Conservation (phyloP, 1,139 yeast species). For the Candida tropicalis region DNA sequence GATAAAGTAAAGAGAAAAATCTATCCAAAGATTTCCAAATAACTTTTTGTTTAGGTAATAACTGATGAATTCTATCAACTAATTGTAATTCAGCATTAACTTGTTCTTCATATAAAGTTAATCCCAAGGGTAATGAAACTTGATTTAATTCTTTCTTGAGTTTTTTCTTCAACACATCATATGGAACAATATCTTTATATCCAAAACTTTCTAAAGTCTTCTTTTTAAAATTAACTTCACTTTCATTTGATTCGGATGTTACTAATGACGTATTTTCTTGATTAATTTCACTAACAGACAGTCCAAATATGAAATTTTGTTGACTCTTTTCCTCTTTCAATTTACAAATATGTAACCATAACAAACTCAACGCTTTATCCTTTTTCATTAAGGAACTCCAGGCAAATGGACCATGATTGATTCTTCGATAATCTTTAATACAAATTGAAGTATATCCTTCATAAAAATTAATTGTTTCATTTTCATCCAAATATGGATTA, state of each 20-base stretch:
- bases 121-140: constrained; percentile 28
- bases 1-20: constrained; percentile 35
- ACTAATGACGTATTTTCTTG: constrained; percentile 29
- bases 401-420: constrained; percentile 52
- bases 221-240: constrained; percentile 28
- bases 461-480: constrained; percentile 42
- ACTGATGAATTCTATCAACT: constrained; percentile 32
- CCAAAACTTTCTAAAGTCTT: constrained; percentile 40
- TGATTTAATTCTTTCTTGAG: constrained; percentile 20
- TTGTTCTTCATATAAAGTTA: constrained; percentile 32
- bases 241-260: constrained; percentile 17
- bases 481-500: constrained; percentile 27
- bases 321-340: constrained; percentile 25
- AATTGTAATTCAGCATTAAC: constrained; percentile 34
- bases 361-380: constrained; percentile 44
- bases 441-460: constrained; percentile 45
- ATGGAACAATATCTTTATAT: constrained; percentile 38
- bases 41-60: constrained; percentile 35
- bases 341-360: constrained; percentile 35
- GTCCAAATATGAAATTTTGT: constrained; percentile 22
- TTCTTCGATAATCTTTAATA: constrained; percentile 34
- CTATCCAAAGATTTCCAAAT: constrained; percentile 35
- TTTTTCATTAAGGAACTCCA: constrained; percentile 51
- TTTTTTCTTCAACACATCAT: constrained; percentile 27
- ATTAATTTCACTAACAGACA: constrained; percentile 23